Evolutionary conservation across 208 protist genomes (phyloP).

Genomic region (Trypanosoma mega): DNA sequence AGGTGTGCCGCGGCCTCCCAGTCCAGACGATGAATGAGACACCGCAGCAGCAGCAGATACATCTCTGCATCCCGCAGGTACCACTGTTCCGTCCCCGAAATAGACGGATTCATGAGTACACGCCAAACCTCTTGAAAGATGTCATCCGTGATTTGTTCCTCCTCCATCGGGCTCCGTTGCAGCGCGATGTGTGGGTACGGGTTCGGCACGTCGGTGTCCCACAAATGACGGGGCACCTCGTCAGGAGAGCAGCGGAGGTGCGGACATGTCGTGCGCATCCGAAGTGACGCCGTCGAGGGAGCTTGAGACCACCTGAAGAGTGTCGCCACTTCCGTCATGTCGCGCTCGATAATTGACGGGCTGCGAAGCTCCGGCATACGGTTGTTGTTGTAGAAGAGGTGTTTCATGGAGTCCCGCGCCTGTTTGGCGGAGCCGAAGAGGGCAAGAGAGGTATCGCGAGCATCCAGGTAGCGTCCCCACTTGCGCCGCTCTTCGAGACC

Average conservation of each 20-base stretch:
- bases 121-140: conserved; percentile 83
- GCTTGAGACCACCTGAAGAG: conserved; percentile 36
- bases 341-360: conserved; percentile 56
- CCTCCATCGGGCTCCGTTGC: conserved; percentile 27
- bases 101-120: conserved; percentile 57
- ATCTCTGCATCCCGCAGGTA: conserved; percentile 85
- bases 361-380: conserved; percentile 64
- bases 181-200: conserved; percentile 73
- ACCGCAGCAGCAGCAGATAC: conserved; percentile 74
- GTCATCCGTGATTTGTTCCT: conserved; percentile 38
- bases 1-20: conserved; percentile 85
- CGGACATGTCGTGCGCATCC: conserved; percentile 61
- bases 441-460: conserved; percentile 80
- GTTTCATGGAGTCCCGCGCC: conserved; percentile 82
- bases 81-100: conserved; percentile 67
- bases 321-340: conserved; percentile 58
- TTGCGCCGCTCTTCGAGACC: conserved; percentile 72
- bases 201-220: conserved; percentile 77
- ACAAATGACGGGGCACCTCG: conserved; percentile 66
- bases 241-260: conserved; percentile 53
- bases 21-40: conserved; percentile 80
- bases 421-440: conserved; percentile 83
- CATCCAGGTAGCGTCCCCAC: conserved; percentile 83
- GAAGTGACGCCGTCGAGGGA: conserved; percentile 25
- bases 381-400: conserved; percentile 86